Percentiles rank a stretch among this genome's conserved stretches.
phyloP scores from a whole-genome alignment of 495 filamentous ascomycete species.

The Evernia prunastri region DNA sequence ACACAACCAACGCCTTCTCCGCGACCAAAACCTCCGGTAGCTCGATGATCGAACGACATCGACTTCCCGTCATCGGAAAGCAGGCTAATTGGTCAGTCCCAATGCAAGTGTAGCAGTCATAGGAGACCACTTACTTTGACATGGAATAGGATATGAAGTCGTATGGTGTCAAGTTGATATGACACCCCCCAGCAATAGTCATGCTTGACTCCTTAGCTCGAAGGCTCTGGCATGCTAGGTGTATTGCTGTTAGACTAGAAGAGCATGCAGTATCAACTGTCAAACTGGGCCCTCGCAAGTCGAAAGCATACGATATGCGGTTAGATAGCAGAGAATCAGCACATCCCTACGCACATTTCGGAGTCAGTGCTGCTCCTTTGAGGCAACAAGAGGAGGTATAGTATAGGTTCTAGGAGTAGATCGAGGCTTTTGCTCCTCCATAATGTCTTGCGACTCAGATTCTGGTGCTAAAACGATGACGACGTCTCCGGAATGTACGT shows the following conservation, averaged over 20 bases:
- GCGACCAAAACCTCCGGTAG: conserved; percentile 37
- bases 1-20: conserved; percentile 39
- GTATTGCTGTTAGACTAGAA: conserved; percentile 32
- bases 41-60: conserved; percentile 32
- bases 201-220: conserved; percentile 27
- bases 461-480: no score
- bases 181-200: conserved; percentile 29
- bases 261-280: conserved; percentile 38
- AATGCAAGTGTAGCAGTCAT: conserved; percentile 15
- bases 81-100: conserved; percentile 36
- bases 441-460: no score
- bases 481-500: no score
- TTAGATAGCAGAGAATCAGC: conserved; percentile 30
- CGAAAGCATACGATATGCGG: conserved; percentile 36
- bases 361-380: conserved; percentile 24
- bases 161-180: conserved; percentile 26
- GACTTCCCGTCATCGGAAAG: conserved; percentile 1
- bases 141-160: background rate
- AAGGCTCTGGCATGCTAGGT: conserved; percentile 33
- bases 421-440: background rate
- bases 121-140: background rate
- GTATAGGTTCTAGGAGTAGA: background rate
- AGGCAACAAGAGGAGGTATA: conserved; percentile 18
- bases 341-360: conserved; percentile 25
- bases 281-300: conserved; percentile 31